A percentile compares a stretch with the other conserved stretches of the same genome.
phyloP scores from a whole-genome alignment of 352 stramenopile species.

The Phytopythium litorale region DNA sequence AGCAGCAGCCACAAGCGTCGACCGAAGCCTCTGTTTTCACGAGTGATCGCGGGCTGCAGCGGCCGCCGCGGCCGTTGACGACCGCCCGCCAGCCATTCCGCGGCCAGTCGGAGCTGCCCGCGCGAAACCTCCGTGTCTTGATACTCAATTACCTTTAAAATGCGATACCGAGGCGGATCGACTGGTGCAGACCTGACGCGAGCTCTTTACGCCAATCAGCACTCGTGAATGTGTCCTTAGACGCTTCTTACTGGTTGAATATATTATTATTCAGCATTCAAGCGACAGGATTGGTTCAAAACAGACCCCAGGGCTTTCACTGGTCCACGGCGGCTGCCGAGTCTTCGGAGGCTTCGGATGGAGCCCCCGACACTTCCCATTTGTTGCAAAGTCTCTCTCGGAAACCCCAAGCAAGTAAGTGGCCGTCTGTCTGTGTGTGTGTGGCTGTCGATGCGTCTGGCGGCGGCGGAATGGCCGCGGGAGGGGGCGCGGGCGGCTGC shows the following conservation, averaged over 20 bases:
- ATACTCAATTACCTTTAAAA: neutral
- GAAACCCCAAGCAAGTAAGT: constrained; percentile 68
- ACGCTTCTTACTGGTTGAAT: neutral
- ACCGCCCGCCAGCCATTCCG: constrained; percentile 11
- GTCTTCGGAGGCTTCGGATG: neutral
- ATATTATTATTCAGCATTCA: no score
- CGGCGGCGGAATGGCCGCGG: neutral
- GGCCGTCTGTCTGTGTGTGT: constrained; percentile 17
- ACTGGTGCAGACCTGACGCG: constrained; percentile 19
- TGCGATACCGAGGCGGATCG: constrained; percentile 3
- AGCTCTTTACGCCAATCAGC: constrained; percentile 20
- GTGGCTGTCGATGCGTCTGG: constrained; percentile 5
- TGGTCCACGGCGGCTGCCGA: constrained; percentile 28
- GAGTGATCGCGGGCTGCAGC: constrained; percentile 16
- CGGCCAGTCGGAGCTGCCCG: neutral
- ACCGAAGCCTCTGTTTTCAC: constrained; percentile 15
- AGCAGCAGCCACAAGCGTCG: neutral
- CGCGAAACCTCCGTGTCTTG: neutral
- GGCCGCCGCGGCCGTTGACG: constrained; percentile 3
- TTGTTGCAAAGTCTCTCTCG: constrained; percentile 88
- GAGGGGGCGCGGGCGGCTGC: constrained; percentile 5
- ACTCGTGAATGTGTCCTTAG: neutral
- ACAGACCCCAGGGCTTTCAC: constrained; percentile 23
- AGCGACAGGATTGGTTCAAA: constrained; percentile 14
- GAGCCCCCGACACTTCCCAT: constrained; percentile 19